Conservation (phyloP, 306 rosid species). For the Pyrus bretschneideri region DNA sequence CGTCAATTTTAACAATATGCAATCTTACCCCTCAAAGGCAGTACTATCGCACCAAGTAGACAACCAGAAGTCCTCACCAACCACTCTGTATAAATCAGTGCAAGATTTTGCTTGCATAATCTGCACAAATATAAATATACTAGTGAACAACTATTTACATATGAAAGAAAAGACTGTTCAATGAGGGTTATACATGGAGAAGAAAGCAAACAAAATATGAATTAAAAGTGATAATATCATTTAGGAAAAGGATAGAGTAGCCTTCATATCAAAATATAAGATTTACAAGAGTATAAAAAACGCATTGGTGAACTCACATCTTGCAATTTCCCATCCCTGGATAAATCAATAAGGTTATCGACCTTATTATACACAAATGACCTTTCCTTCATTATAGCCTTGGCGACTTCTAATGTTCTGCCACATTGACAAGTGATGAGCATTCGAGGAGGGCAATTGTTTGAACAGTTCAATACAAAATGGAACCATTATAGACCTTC, state of each 20-base stretch:
- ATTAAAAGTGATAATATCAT: not conserved
- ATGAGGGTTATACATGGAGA: not conserved
- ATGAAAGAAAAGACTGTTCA: not conserved
- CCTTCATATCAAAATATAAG: not conserved
- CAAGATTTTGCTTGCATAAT: conserved; percentile 75
- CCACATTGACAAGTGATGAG: conserved; percentile 29
- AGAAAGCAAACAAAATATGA: not conserved
- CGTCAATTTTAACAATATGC: conserved; percentile 2
- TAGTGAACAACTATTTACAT: not conserved
- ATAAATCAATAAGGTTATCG: conserved; percentile 63
- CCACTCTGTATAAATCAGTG: conserved; percentile 64
- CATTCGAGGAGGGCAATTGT: not conserved
- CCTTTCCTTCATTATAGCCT: conserved; percentile 67
- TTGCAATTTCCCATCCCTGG: conserved; percentile 63
- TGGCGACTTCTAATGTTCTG: conserved; percentile 73
- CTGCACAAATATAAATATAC: conserved; percentile 36
- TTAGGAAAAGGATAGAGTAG: not conserved
- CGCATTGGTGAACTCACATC: conserved; percentile 37
- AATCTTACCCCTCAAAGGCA: conserved; percentile 73
- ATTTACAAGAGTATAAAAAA: not conserved
- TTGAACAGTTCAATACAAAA: not conserved
- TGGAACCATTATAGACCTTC: conserved; percentile 5
- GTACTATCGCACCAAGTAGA: conserved; percentile 92
- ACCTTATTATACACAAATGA: conserved; percentile 53
- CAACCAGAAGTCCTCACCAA: conserved; percentile 94